A percentile compares a stretch with the other conserved stretches of the same genome.
Conservation (phyloP, 768 basidiomycete species). For the Boletus sp. region DNA sequence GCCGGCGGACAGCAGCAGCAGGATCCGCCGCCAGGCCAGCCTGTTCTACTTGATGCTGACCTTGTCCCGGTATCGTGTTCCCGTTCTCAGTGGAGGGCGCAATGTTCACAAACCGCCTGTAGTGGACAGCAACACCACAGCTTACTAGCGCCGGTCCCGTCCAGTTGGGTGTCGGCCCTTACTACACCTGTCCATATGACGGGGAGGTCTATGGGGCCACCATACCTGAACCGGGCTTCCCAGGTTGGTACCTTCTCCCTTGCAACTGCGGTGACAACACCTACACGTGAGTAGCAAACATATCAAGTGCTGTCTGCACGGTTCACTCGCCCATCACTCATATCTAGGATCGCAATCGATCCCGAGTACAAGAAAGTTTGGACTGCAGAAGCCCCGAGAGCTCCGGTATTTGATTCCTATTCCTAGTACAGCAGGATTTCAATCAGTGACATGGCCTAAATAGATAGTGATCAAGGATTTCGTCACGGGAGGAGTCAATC, state of each 20-base stretch:
- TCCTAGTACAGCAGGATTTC: not conserved
- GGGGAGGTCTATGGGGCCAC: not conserved
- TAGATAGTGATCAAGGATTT: not conserved
- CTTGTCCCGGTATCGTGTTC: not conserved
- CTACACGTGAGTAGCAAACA: not conserved
- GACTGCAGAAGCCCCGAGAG: not conserved
- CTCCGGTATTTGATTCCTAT: not conserved
- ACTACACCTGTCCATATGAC: not conserved
- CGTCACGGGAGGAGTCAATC: no score
- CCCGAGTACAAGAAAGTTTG: not conserved
- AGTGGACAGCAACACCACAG: not conserved
- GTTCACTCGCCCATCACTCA: not conserved
- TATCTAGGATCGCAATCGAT: not conserved
- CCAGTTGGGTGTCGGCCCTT: not conserved
- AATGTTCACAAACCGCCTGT: not conserved
- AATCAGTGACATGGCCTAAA: not conserved
- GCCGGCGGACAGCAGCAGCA: not conserved
- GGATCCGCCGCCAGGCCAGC: not conserved
- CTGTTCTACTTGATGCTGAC: not conserved
- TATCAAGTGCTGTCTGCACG: no score
- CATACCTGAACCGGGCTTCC: not conserved
- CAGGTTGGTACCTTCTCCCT: not conserved
- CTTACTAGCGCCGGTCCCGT: not conserved
- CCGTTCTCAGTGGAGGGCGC: not conserved
- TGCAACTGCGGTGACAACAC: not conserved